Evolutionary conservation across 2,329 filamentous ascomycete species (phyloP), one percentile per base, ranked within the genome.

Genomic region (Septoria linicola): DNA sequence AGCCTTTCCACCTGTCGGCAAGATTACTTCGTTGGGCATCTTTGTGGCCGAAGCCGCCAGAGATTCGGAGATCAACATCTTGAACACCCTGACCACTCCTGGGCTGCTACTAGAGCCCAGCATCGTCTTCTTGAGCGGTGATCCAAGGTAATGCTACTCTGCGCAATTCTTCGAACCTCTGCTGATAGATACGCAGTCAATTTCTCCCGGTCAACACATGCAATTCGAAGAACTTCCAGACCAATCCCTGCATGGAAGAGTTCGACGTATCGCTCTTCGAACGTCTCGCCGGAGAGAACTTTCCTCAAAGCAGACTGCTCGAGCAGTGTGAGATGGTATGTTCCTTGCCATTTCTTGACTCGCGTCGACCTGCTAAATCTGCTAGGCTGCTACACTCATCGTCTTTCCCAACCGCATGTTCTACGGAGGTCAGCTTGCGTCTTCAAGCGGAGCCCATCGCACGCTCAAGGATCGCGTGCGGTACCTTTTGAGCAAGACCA

Each of bases 21-120:
- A 41, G 23, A 30, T 30, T 13, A 41, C 10, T 7, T 4, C 20
- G 3, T 16, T 41, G 8, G 41, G 56, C 4, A 41, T 59, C 1
- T 54, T 62, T 23, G 44, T 61, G 4, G 57, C 59, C 19, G 57
- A 59, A 35, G 53, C 48, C 8, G 41, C 51, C 11, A 57, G 53
- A 36, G 59, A 58, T 27, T 21, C 47, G 1, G 55, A 61, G 34
- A 27, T 50, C n/a, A 53, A 59, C 30, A 35, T 55, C 10, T 58
- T 57, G 50, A 43, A 20, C 16, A 45, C 35, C 10, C 45, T 61
- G 19, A 37, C 55, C 6, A 54, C 40, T 35, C 27, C 41, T 35
- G 36, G 25, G 14, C 57, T 54, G 55, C 37, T 53, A 8, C 20
- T 21, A n/a, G 21, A 30, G 8, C 52, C 54, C 13, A 25, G 37